These are phyloP conservation scores for Trametes gibbosa DNA, from an alignment of 768 basidiomycete species.

Conservation along the genomic window DNA sequence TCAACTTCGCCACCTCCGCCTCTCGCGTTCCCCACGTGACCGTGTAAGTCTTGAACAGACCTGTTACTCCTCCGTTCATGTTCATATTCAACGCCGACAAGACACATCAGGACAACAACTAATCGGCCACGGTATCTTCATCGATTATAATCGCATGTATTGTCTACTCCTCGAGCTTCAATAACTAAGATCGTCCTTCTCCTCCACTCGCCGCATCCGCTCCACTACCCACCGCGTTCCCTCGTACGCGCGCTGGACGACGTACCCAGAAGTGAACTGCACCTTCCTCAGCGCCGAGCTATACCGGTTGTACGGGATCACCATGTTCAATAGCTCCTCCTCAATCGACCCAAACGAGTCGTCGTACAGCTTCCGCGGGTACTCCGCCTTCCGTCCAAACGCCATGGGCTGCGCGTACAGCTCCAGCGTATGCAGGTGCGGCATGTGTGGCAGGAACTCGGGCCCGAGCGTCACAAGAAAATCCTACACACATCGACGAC, in stretches of 20 bases:
- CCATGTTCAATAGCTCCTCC: constrained; percentile 33
- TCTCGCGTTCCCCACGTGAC: constrained; percentile 15
- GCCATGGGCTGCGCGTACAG: constrained; percentile 30
- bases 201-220: neutral
- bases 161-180: too few species aligned
- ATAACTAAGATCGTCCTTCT: constrained; percentile 12
- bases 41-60: too few species aligned
- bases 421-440: constrained; percentile 37
- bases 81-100: too few species aligned
- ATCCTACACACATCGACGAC: constrained; percentile 28
- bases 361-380: constrained; percentile 22
- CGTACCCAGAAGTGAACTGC: constrained; percentile 38
- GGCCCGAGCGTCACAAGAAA: constrained; percentile 43
- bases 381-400: neutral
- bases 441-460: constrained; percentile 38
- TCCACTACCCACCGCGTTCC: constrained; percentile 34
- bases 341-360: constrained; percentile 24
- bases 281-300: constrained; percentile 40
- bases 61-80: too few species aligned
- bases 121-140: too few species aligned
- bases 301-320: constrained; percentile 44
- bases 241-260: constrained; percentile 38
- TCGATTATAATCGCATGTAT: too few species aligned
- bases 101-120: too few species aligned
- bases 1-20: constrained; percentile 5